Evolutionary conservation across 805 yeast species (phyloP).

Genomic region (Kuraishia borneana): DNA sequence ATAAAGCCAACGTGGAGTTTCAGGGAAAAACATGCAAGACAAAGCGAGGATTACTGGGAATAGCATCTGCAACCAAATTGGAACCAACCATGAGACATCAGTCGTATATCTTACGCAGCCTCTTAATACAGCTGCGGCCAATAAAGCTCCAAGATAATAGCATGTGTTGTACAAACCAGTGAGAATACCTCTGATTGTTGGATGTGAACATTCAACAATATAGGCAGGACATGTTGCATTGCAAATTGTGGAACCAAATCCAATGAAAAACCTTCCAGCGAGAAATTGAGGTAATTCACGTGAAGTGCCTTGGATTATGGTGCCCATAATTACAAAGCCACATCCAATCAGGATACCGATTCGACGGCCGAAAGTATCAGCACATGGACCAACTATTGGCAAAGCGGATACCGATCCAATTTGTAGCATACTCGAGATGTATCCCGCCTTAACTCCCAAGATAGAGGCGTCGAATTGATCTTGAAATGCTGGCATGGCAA

Average conservation of each 20-base stretch:
- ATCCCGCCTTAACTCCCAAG: slow-evolving; percentile 12
- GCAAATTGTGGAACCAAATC: slow-evolving; percentile 32
- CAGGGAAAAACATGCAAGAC: slow-evolving; percentile 25
- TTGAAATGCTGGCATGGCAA: slow-evolving; percentile 25
- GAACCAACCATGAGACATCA: slow-evolving; percentile 40
- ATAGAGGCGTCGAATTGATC: slow-evolving; percentile 19
- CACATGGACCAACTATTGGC: slow-evolving; percentile 22
- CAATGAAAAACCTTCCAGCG: slow-evolving; percentile 34
- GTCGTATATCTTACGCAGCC: slow-evolving; percentile 19
- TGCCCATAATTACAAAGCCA: slow-evolving; percentile 40
- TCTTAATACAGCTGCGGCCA: slow-evolving; percentile 35
- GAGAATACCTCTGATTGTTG: slow-evolving; percentile 4
- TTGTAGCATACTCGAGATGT: slow-evolving; percentile 25
- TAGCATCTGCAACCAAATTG: slow-evolving; percentile 37
- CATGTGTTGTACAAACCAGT: slow-evolving; percentile 37
- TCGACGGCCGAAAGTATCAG: slow-evolving; percentile 45
- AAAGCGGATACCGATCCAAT: slow-evolving; percentile 23
- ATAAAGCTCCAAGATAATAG: slow-evolving; percentile 35
- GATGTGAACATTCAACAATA: slow-evolving; percentile 16
- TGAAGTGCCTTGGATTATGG: slow-evolving; percentile 41
- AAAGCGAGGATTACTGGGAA: slow-evolving; percentile 30
- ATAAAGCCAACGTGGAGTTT: slow-evolving; percentile 29
- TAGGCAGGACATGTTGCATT: slow-evolving; percentile 33
- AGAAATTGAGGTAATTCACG: slow-evolving; percentile 20
- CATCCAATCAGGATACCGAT: slow-evolving; percentile 42